phyloP scores from a whole-genome alignment of 495 filamentous ascomycete species.

The Astrothelium macrocarpum region DNA sequence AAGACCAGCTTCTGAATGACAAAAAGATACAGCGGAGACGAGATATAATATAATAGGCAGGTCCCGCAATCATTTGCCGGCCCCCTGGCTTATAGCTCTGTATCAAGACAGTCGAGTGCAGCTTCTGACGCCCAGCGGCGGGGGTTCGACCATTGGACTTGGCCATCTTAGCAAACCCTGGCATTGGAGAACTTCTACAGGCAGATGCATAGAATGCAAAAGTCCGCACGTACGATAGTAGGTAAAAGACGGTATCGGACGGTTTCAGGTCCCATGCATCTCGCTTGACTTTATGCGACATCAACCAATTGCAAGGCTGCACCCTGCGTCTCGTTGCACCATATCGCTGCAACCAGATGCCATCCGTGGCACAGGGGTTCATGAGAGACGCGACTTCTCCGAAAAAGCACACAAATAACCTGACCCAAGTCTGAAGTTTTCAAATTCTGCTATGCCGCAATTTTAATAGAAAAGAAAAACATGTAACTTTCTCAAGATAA shows the following conservation, averaged over 20 bases:
- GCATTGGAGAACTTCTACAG: no score
- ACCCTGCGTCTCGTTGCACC: background rate
- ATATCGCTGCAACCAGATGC: no score
- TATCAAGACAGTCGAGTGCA: no score
- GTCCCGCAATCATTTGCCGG: background rate
- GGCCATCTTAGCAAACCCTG: no score
- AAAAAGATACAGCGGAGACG: background rate
- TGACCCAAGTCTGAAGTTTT: background rate
- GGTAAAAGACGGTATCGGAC: background rate
- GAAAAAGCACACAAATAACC: background rate
- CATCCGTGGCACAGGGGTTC: background rate
- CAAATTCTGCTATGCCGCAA: background rate
- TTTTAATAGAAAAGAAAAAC: background rate
- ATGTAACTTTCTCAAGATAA: no score
- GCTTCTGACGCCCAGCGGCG: background rate
- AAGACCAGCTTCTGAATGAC: background rate
- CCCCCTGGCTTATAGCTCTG: background rate
- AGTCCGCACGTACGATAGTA: no score
- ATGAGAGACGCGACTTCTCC: background rate
- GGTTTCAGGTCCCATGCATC: background rate
- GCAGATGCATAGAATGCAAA: no score
- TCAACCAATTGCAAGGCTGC: background rate
- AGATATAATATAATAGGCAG: background rate
- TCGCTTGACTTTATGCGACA: background rate
- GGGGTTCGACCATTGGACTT: background rate